Evolutionary conservation across 192 early-diverging fungal genomes (phyloP).

Genomic region (Entomortierella beljakovae): DNA sequence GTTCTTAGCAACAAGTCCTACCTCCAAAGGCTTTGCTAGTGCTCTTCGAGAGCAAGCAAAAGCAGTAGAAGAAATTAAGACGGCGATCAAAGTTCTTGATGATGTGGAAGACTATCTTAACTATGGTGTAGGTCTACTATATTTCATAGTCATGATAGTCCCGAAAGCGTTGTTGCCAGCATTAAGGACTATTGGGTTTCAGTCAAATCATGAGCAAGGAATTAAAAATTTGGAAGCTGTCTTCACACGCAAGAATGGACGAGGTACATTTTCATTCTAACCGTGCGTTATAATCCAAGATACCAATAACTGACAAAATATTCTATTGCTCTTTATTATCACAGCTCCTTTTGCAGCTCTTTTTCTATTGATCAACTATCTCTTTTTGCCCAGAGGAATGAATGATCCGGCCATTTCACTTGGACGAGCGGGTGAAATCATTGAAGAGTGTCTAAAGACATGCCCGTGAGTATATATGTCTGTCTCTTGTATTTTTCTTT

Average conservation of each 20-base stretch:
- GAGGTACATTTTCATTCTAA: conserved; percentile 29
- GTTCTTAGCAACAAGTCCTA: conserved; percentile 18
- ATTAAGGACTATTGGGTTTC: conserved; percentile 39
- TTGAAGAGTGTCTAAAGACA: conserved; percentile 34
- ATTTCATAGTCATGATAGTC: conserved; percentile 54
- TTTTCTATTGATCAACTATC: conserved; percentile 50
- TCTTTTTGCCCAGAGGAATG: conserved; percentile 55
- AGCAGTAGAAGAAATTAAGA: conserved; percentile 42
- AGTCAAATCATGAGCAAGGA: conserved; percentile 48
- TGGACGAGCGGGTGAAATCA: conserved; percentile 43
- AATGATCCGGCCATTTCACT: conserved; percentile 42
- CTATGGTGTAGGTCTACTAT: conserved; percentile 57
- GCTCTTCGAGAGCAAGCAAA: conserved; percentile 37
- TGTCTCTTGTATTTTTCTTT: background rate
- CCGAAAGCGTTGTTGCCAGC: conserved; percentile 47
- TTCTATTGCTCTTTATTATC: background rate
- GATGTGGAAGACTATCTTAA: conserved; percentile 55
- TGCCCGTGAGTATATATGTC: conserved; percentile 40
- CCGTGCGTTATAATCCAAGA: too few species aligned
- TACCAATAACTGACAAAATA: background rate
- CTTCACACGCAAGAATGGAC: conserved; percentile 33
- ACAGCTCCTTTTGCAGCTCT: conserved; percentile 53
- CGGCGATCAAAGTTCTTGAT: conserved; percentile 37
- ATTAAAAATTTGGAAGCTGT: conserved; percentile 42
- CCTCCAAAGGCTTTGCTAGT: conserved; percentile 34